Percentiles rank a stretch among this genome's conserved stretches.
phyloP scores from a whole-genome alignment of 2,329 filamentous ascomycete species.

The Phialocephala sp. region DNA sequence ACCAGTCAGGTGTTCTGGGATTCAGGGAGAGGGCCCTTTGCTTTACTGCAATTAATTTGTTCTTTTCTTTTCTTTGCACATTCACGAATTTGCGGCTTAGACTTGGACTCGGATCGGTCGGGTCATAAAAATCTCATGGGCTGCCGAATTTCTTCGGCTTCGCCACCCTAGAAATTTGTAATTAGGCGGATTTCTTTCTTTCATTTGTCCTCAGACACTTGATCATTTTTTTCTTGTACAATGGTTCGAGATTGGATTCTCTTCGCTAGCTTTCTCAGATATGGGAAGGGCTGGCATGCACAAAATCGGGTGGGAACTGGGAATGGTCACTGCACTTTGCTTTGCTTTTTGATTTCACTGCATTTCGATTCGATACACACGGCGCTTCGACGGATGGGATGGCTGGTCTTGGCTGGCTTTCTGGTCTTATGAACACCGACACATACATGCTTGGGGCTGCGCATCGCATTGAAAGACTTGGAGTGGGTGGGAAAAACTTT shows the following conservation, averaged over 20 bases:
- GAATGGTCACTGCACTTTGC: background rate
- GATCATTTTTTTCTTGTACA: slow-evolving; percentile 44
- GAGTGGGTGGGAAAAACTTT: slow-evolving; percentile 9
- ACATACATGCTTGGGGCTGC: slow-evolving; percentile 5
- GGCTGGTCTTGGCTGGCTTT: slow-evolving; percentile 11
- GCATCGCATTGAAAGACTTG: slow-evolving; percentile 1
- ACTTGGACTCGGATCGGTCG: slow-evolving; percentile 35
- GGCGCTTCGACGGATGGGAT: slow-evolving; percentile 8
- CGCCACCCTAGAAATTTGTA: slow-evolving; percentile 44
- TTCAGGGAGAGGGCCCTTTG: slow-evolving; percentile 41
- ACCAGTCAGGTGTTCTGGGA: slow-evolving; percentile 46
- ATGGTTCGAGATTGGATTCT: slow-evolving; percentile 37
- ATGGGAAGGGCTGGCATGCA: slow-evolving; percentile 37
- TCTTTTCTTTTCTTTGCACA: slow-evolving; percentile 39
- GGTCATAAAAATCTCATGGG: slow-evolving; percentile 38
- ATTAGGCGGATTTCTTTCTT: slow-evolving; percentile 43
- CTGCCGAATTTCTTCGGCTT: slow-evolving; percentile 35
- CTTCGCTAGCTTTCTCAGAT: slow-evolving; percentile 31
- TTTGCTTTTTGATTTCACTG: slow-evolving; percentile 6
- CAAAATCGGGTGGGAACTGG: slow-evolving; percentile 38
- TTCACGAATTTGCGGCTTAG: slow-evolving; percentile 38
- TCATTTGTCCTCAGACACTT: slow-evolving; percentile 34
- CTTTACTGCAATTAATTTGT: slow-evolving; percentile 37
- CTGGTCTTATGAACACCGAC: slow-evolving; percentile 8
- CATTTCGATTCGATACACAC: slow-evolving; percentile 9